Percentiles rank a stretch among this genome's conserved stretches.
phyloP scores from a whole-genome alignment of 2,329 filamentous ascomycete species.

The Talaromyces funiculosus region DNA sequence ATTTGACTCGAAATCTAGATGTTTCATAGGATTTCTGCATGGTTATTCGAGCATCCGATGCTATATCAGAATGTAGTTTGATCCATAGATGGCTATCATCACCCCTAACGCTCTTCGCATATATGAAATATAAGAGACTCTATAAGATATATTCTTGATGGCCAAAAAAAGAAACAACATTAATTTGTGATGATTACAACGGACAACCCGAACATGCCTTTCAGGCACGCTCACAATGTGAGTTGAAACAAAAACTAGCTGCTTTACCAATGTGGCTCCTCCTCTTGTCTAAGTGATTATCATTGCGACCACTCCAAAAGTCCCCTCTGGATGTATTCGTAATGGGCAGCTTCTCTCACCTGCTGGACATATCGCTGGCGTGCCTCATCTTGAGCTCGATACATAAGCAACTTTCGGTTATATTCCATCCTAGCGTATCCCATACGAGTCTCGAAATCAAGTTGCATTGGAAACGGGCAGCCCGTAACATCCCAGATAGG shows the following conservation, averaged over 20 bases:
- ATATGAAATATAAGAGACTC: no score
- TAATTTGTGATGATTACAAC: neutral
- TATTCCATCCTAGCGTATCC: neutral
- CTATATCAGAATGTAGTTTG: no score
- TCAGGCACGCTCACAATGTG: neutral
- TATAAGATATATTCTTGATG: no score
- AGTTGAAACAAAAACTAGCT: neutral
- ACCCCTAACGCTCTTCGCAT: no score
- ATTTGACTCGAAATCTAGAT: no score
- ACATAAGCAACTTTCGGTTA: constrained; percentile 2
- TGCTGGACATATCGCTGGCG: neutral
- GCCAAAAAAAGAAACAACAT: neutral
- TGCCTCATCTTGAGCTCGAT: neutral
- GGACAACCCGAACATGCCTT: neutral
- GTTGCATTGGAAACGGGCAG: neutral
- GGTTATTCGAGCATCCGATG: neutral
- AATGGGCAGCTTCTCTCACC: neutral
- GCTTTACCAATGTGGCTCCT: neutral
- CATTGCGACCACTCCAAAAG: neutral
- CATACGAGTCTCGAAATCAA: neutral
- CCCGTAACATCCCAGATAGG: constrained; percentile 8
- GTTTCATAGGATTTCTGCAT: no score
- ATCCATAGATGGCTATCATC: neutral
- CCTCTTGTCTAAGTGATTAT: neutral
- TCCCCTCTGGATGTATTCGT: neutral